phyloP scores from a whole-genome alignment of 768 basidiomycete genomes.

The Tricholoma bakamatsutake region DNA sequence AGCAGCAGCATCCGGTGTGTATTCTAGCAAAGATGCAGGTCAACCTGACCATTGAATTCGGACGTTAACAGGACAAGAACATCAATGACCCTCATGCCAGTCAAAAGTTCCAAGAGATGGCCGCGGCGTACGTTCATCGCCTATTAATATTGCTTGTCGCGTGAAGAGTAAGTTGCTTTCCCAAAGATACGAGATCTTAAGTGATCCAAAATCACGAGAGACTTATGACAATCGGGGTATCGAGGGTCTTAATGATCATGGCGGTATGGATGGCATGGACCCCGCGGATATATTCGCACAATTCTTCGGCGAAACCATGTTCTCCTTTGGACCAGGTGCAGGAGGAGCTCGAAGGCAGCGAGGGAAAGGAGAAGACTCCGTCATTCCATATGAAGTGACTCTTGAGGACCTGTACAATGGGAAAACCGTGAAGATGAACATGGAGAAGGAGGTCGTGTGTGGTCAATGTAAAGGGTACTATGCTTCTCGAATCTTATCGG shows the following conservation, averaged over 20 bases:
- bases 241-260: slow-evolving; percentile 52
- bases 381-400: slow-evolving; percentile 77
- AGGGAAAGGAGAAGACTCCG: slow-evolving; percentile 56
- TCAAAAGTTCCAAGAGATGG: slow-evolving; percentile 84
- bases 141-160: slow-evolving; percentile 1
- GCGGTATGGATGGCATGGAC: slow-evolving; percentile 47
- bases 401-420: slow-evolving; percentile 93
- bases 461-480: slow-evolving; percentile 70
- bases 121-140: slow-evolving; percentile 61
- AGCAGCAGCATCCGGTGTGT: slow-evolving; percentile 78
- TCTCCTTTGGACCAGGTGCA: slow-evolving; percentile 61
- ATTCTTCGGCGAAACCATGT: slow-evolving; percentile 55
- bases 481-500: slow-evolving; percentile 9
- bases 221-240: slow-evolving; percentile 72
- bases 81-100: slow-evolving; percentile 82
- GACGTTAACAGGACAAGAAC: slow-evolving; percentile 74
- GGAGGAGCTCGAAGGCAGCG: slow-evolving; percentile 40
- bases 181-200: slow-evolving; percentile 75
- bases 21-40: not conserved
- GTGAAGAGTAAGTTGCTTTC: slow-evolving; percentile 4
- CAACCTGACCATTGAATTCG: slow-evolving; percentile 2
- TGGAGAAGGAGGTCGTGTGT: slow-evolving; percentile 84
- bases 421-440: slow-evolving; percentile 80
- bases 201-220: slow-evolving; percentile 60
- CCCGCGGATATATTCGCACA: slow-evolving; percentile 68